A percentile compares a stretch with the other conserved stretches of the same genome.
phyloP scores from a whole-genome alignment of 225 moss, liverwort and hornwort genomes.

The Anthoceros angustus region DNA sequence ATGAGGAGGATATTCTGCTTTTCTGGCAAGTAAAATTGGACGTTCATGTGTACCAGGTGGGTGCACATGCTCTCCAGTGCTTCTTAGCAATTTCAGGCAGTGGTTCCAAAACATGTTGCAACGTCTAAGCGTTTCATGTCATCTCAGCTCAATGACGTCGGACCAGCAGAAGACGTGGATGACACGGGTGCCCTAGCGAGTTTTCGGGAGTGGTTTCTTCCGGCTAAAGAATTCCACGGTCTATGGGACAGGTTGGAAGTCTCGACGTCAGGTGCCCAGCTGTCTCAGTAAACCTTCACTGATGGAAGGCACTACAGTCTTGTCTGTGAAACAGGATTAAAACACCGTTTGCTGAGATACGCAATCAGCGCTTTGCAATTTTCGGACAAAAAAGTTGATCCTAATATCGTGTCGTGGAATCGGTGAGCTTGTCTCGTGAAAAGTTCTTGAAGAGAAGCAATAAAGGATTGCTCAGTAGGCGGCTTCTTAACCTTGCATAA shows the following conservation, averaged over 20 bases:
- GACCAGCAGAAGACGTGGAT: slow-evolving; percentile 26
- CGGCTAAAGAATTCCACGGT: slow-evolving; percentile 27
- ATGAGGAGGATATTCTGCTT: slow-evolving; percentile 12
- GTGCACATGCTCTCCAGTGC: neutral
- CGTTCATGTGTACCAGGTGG: slow-evolving; percentile 24
- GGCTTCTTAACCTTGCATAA: neutral
- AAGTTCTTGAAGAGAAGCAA: neutral
- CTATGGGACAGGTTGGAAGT: slow-evolving; percentile 27
- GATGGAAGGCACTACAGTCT: slow-evolving; percentile 11
- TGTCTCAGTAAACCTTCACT: neutral
- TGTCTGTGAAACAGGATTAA: slow-evolving; percentile 17
- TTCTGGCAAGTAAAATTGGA: slow-evolving; percentile 29
- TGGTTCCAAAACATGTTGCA: neutral
- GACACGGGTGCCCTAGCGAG: slow-evolving; percentile 23
- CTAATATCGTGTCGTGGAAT: slow-evolving; percentile 23
- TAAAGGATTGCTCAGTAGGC: neutral
- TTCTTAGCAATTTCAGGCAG: neutral
- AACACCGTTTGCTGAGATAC: slow-evolving; percentile 25
- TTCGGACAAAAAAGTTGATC: slow-evolving; percentile 25
- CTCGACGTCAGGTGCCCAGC: neutral
- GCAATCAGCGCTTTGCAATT: slow-evolving; percentile 22
- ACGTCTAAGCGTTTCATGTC: neutral
- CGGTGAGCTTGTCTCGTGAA: slow-evolving; percentile 11
- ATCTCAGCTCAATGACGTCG: slow-evolving; percentile 23
- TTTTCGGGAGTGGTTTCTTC: slow-evolving; percentile 28